Evolutionary conservation across 2,329 filamentous ascomycete species (phyloP), one percentile per base, ranked within the genome.

Genomic region (Dothideomycetes sp.): DNA sequence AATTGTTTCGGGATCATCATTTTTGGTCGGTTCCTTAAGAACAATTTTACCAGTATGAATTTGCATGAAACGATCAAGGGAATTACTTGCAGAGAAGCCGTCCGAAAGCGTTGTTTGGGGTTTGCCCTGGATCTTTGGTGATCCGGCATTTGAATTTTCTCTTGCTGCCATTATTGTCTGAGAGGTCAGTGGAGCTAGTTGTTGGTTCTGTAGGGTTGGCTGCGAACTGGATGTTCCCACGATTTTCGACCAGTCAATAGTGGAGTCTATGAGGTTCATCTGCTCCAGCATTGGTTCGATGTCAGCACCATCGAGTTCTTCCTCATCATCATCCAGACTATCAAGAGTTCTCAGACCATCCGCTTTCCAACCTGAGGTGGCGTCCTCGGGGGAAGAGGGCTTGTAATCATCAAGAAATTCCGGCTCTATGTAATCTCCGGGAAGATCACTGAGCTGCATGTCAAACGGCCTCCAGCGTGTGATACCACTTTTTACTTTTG

Each of bases 41-140:
- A n/a, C n/a, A n/a, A n/a, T 17, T 12, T 33, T 35, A 5, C 47
- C 49, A 17, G 68, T 64, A 40, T 67, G 64, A 6, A 69, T 55
- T 35, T 67, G 59, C 61, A 76, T 70, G 47, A 73, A 77, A 19
- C 63, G 67, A 4, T 65, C 59, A 20, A 76, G 50, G 3, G 68
- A 66, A 7, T 56, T 57, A 9, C 50, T 57, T 18, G 61, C 62
- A 47, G 64, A 65, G 49, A 68, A 66, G 1, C 56, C 53, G 12
- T 54, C 58, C 39, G 60, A 58, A 51, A 61, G 58, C 3, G 59
- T 7, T 22, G 50, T 24, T 47, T 51, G 25, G 27, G 48, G 3
- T 49, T 45, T 12, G 16, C 30, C 11, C 23, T 22, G 22, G 5
- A 10, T 4, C 18, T 19, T 8, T 16, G 24, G 18, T 13, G 13